Percentiles rank a stretch among this genome's conserved stretches.
Evolutionary conservation across 1,139 yeast species (phyloP).

Genomic region (Nakaseomyces uthaithaninus): DNA sequence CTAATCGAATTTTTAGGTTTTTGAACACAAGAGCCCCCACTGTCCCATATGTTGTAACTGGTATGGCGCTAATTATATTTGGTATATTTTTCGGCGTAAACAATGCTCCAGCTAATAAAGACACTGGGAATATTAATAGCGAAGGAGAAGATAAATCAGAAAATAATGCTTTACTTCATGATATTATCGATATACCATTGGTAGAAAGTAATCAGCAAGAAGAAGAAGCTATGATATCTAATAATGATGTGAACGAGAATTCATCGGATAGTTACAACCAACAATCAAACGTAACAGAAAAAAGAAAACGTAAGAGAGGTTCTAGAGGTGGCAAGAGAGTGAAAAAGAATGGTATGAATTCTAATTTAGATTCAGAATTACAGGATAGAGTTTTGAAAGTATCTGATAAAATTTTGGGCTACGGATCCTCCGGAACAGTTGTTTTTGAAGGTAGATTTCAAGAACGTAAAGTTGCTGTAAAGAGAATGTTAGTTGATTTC

Average conservation of each 20-base stretch:
- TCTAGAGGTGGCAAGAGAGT: conserved; percentile 69
- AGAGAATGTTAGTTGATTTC: conserved; percentile 85
- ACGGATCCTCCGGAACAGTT: conserved; percentile 95
- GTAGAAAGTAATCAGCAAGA: too few species aligned
- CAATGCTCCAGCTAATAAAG: too few species aligned
- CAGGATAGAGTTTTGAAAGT: conserved; percentile 46
- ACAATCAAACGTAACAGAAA: conserved; percentile 11
- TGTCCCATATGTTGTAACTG: background rate
- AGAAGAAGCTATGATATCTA: background rate
- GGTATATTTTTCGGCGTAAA: too few species aligned
- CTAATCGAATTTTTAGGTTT: background rate
- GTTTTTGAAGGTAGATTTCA: conserved; percentile 88
- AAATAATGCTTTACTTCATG: too few species aligned
- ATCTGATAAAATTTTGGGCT: conserved; percentile 72
- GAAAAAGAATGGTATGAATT: conserved; percentile 15
- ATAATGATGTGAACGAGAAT: background rate
- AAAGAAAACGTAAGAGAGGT: conserved; percentile 69
- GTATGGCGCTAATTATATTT: background rate
- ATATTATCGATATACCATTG: too few species aligned
- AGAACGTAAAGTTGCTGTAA: conserved; percentile 90
- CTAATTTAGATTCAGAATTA: conserved; percentile 23
- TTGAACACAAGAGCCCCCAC: background rate
- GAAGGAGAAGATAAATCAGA: too few species aligned
- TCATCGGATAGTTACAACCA: background rate
- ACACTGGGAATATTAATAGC: too few species aligned